Evolutionary conservation across 768 basidiomycete species (phyloP).

Genomic region (Clathrus columnatus): DNA sequence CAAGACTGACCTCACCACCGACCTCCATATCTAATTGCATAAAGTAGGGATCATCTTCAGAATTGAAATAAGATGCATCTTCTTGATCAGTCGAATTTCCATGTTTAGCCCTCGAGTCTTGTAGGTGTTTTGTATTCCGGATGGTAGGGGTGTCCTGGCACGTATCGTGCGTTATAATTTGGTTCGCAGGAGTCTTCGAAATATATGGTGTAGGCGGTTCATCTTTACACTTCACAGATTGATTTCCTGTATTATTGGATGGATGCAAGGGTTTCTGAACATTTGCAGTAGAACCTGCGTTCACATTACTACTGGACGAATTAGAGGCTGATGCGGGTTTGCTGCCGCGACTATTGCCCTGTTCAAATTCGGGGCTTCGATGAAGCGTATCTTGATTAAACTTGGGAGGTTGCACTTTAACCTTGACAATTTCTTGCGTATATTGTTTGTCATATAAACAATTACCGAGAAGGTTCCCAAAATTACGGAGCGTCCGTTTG

Average conservation of each 20-base stretch:
- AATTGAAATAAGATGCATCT: slow-evolving; percentile 40
- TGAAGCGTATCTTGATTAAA: slow-evolving; percentile 61
- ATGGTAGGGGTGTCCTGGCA: neutral
- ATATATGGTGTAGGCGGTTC: slow-evolving; percentile 1
- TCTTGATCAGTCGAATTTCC: slow-evolving; percentile 25
- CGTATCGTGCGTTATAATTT: neutral
- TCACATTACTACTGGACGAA: too few relatives aligned
- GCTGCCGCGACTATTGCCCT: slow-evolving; percentile 19
- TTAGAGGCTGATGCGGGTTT: neutral
- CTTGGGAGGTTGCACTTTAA: slow-evolving; percentile 69
- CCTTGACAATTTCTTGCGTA: slow-evolving; percentile 74
- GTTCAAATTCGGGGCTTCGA: slow-evolving; percentile 61
- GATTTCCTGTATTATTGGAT: neutral
- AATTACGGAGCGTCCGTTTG: slow-evolving; percentile 84
- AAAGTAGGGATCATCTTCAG: slow-evolving; percentile 61
- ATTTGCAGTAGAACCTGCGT: neutral
- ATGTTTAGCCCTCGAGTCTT: slow-evolving; percentile 12
- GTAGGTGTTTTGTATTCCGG: neutral
- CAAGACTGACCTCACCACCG: slow-evolving; percentile 9
- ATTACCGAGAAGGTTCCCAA: slow-evolving; percentile 92
- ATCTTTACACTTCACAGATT: neutral
- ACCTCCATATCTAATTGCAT: slow-evolving; percentile 48
- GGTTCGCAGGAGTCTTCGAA: neutral
- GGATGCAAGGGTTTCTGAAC: neutral
- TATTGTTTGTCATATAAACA: slow-evolving; percentile 96